Percentiles rank a stretch among this genome's conserved stretches.
Conservation (phyloP, 768 basidiomycete genomes). For the Leucocoprinus leucothites region DNA sequence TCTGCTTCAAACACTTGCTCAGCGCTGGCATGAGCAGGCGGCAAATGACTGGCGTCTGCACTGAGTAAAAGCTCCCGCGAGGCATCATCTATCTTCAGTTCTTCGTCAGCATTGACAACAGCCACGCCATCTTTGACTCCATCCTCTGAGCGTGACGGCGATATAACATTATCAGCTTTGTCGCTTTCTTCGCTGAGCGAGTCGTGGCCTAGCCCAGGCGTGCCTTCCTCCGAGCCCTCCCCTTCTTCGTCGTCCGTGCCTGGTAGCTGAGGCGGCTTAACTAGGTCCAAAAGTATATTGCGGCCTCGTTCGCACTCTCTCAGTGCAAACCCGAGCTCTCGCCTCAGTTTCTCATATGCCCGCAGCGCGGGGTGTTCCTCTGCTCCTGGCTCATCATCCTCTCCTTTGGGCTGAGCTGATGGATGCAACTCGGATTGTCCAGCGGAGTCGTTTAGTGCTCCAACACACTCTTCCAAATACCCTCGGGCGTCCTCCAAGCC, state of each 20-base stretch:
- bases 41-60: slow-evolving; percentile 51
- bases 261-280: slow-evolving; percentile 39
- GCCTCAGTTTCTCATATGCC: slow-evolving; percentile 72
- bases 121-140: slow-evolving; percentile 15
- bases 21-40: slow-evolving; percentile 59
- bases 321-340: slow-evolving; percentile 74
- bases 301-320: slow-evolving; percentile 82
- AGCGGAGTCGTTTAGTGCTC: slow-evolving; percentile 45
- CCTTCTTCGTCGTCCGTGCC: slow-evolving; percentile 26
- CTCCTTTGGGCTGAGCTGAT: slow-evolving; percentile 12
- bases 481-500: slow-evolving; percentile 72
- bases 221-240: slow-evolving; percentile 38
- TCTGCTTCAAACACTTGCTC: slow-evolving; percentile 87
- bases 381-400: slow-evolving; percentile 13
- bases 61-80: slow-evolving; percentile 51
- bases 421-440: slow-evolving; percentile 18
- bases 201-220: slow-evolving; percentile 55
- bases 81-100: slow-evolving; percentile 45
- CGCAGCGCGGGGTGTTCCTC: slow-evolving; percentile 51
- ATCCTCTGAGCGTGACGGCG: slow-evolving; percentile 32
- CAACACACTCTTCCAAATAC: slow-evolving; percentile 61
- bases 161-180: slow-evolving; percentile 36
- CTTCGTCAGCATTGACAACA: slow-evolving; percentile 15
- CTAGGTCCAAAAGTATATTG: slow-evolving; percentile 55
- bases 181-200: slow-evolving; percentile 50